A percentile compares a stretch with the other conserved stretches of the same genome.
These are phyloP conservation scores for Malassezia furfur DNA, from an alignment of 1,284 basidiomycete species.

Conservation along the genomic window DNA sequence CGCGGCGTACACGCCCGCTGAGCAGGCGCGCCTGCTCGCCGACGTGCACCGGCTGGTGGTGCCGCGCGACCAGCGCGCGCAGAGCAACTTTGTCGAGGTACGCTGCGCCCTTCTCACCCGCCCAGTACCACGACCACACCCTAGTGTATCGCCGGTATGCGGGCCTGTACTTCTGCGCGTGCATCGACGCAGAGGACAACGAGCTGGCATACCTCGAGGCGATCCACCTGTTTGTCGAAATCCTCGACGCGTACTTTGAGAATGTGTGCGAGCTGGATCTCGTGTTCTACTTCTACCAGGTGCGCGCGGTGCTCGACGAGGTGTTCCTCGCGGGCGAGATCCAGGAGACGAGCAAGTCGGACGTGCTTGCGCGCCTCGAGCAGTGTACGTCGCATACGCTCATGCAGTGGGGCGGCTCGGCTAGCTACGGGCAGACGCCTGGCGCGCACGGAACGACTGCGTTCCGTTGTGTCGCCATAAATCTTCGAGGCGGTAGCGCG, in stretches of 20 bases:
- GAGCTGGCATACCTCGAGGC: slow-evolving; percentile 93
- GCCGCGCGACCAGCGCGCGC: slow-evolving; percentile 95
- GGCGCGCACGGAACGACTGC: neutral
- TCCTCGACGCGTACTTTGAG: slow-evolving; percentile 95
- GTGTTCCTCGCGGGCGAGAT: slow-evolving; percentile 98
- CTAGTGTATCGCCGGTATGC: slow-evolving; percentile 57
- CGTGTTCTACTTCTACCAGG: slow-evolving; percentile 97
- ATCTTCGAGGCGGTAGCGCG: slow-evolving; percentile 38
- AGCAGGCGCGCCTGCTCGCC: slow-evolving; percentile 74
- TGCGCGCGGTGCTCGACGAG: slow-evolving; percentile 93
- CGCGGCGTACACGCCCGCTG: slow-evolving; percentile 56
- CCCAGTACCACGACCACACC: slow-evolving; percentile 36
- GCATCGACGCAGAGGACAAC: slow-evolving; percentile 95
- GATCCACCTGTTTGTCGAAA: slow-evolving; percentile 95
- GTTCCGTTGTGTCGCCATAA: slow-evolving; percentile 28
- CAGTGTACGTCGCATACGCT: slow-evolving; percentile 24
- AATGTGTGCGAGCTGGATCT: slow-evolving; percentile 94
- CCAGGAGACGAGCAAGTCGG: slow-evolving; percentile 92
- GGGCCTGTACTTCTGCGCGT: slow-evolving; percentile 76
- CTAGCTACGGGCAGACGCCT: neutral
- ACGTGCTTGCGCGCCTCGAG: slow-evolving; percentile 78
- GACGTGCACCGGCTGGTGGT: slow-evolving; percentile 92
- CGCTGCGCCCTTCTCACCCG: slow-evolving; percentile 26
- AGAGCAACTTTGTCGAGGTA: slow-evolving; percentile 98
- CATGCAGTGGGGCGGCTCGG: slow-evolving; percentile 6